These are phyloP conservation scores for Penicillium sclerotigenum DNA, from an alignment of 2,329 filamentous ascomycete species.

Conservation along the genomic window DNA sequence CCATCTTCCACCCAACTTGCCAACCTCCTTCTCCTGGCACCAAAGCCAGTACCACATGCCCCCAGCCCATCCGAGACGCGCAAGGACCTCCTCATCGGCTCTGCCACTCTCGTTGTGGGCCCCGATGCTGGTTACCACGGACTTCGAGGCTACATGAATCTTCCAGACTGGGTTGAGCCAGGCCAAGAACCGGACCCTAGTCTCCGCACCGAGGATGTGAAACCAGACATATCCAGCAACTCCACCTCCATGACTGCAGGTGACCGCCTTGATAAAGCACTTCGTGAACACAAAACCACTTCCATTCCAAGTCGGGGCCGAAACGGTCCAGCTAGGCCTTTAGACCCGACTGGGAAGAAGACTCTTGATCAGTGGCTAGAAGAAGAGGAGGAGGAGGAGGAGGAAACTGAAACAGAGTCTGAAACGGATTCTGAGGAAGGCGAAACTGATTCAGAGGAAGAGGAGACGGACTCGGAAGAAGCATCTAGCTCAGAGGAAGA, in stretches of 20 bases:
- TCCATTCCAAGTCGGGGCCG: conserved; percentile 6
- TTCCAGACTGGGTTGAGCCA: conserved; percentile 80
- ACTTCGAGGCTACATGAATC: conserved; percentile 70
- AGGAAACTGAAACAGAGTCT: conserved; percentile 53
- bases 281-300: conserved; percentile 41
- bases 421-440: conserved; percentile 50
- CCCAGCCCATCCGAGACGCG: conserved; percentile 84
- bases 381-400: conserved; percentile 52
- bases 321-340: conserved; percentile 19
- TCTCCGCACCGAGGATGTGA: conserved; percentile 61
- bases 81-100: conserved; percentile 74
- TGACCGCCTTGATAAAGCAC: conserved; percentile 42
- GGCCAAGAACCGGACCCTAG: conserved; percentile 75
- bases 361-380: conserved; percentile 91
- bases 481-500: conserved; percentile 40
- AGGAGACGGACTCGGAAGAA: conserved; percentile 50
- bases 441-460: conserved; percentile 41
- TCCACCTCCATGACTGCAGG: conserved; percentile 39
- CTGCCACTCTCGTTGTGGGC: conserved; percentile 79
- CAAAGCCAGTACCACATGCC: conserved; percentile 88
- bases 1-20: conserved; percentile 77
- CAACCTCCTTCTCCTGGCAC: conserved; percentile 82
- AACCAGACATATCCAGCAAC: conserved; percentile 32
- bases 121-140: conserved; percentile 70
- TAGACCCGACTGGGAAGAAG: conserved; percentile 59